Base-by-base conservation (phyloP, 805 yeast genomes). In the Teunomyces kruisii region DNA sequence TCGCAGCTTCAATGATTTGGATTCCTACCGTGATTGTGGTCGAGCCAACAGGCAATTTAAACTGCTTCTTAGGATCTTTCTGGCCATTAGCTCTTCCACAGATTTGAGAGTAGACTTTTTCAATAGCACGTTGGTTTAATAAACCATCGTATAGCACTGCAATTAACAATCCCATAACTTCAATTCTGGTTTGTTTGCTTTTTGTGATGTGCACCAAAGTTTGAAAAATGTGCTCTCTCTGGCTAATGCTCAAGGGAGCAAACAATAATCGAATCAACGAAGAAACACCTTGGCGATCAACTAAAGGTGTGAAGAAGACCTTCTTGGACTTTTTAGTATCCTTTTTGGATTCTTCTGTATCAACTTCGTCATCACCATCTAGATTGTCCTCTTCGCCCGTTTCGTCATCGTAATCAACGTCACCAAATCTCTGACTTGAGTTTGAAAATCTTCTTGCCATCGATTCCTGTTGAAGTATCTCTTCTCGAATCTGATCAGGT, bases 91-190 rank as follows among this genome's bases (percentile, higher is more conserved):
- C 82, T 30, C 82, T 70, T 27, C 65, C 63, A 6, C 84, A 71
- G 6, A 87, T 65, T 46, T 80, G 80, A 27, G 69, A 60, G 61
- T 83, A 91, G 4, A 81, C 75, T 50, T 70, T 76, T 52, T 85
- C 90, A 36, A 88, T 64, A 0, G 88, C 63, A 13, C 70, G 73
- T 43, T 80, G 84, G 53, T 80, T 84, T 2, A 59, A 56, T 5
- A 84, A 68, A n/a, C 94, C 95, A 49, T 90, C 96, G 46, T 83
- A 84, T 29, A 91, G 66, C 36, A 90, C 75, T 13, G 83, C 79
- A 32, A 90, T 62, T 33, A 90, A 58, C 45, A 85, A 66, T 35
- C 85, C 81, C 59, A 90, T 72, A 12, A 88, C 76, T 51, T 91
- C 97, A 8, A 79, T 67, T 43, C 97, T 69, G 5, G 87, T 86